A percentile compares a stretch with the other conserved stretches of the same genome.
phyloP scores from a whole-genome alignment of 2,329 filamentous ascomycete species.

The Penicillium hordei region DNA sequence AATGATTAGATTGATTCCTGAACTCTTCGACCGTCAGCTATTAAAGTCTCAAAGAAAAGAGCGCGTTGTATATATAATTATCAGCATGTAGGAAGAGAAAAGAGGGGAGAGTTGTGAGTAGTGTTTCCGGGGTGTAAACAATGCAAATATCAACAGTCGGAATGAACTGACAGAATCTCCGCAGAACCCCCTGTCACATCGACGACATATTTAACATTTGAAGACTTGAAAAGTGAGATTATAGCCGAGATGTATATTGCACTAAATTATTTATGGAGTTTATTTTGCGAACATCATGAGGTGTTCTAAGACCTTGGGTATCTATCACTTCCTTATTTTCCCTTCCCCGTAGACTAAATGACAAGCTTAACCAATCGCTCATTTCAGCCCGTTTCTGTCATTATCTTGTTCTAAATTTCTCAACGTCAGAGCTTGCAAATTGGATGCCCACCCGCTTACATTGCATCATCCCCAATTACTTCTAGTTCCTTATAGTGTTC shows the following conservation, averaged over 20 bases:
- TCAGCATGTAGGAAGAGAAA: neutral
- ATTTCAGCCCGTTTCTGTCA: neutral
- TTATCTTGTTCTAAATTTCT: neutral
- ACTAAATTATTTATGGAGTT: neutral
- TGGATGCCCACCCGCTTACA: neutral
- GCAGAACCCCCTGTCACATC: neutral
- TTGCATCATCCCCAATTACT: too few species aligned
- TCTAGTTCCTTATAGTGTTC: neutral
- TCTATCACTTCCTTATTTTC: neutral
- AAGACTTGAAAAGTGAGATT: neutral
- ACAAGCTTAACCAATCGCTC: neutral
- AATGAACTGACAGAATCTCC: too few species aligned
- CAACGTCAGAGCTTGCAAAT: neutral
- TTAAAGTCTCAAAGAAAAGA: neutral
- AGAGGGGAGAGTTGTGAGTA: neutral
- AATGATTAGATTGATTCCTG: neutral
- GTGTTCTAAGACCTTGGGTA: neutral
- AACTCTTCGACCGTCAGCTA: neutral
- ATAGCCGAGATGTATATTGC: neutral
- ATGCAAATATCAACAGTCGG: neutral
- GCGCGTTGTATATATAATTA: neutral
- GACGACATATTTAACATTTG: neutral
- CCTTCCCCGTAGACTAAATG: neutral
- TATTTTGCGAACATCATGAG: neutral
- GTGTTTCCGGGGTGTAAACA: neutral